Base-by-base conservation (phyloP, 306 rosid genomes). In the Cucurbita pepo region DNA sequence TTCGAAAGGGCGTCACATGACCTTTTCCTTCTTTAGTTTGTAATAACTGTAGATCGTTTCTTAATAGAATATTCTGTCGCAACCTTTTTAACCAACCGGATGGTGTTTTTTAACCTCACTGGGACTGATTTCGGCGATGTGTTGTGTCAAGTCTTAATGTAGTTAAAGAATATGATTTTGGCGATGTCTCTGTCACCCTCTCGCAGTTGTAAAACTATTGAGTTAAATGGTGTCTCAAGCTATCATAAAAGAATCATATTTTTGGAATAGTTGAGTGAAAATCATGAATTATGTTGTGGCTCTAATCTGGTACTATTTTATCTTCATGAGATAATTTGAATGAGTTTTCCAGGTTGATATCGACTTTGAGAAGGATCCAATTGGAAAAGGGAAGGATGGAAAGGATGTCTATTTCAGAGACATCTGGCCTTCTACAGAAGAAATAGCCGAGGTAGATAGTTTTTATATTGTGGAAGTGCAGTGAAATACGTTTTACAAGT, bases 311-410 rank as follows among this genome's bases (percentile, higher is more conserved):
- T 21, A 6, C 37, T 47, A 22, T 11, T 44, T 10, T 65, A 8
- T 37, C 48, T n/a, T 8, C 70, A 10, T 41, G 70, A 56, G 72
- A 30, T 78, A 38, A 78, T 69, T 18, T 82, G 54, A 61, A 75
- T 62, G 43, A 73, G 65, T 71, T 78, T 61, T 79, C 75, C 90
- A 93, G 98, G 96, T 88, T 74, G 93, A 90, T 79, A 90, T 93
- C 74, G 98, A 93, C 82, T 93, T 93, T 34, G 89, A 88, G 40
- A 90, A 83, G 86, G 98, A 93, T 79, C 96, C 98, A 75, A 83
- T 93, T 74, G 97, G 97, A 55, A 87, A 79, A 47, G 94, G 97
- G 67, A 93, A 88, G 86, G 91, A 90, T 72, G 97, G 98, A 37
- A 86, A 87, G 82, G 81, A 80, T 25, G 81, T 93, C 37, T 90